A percentile compares a stretch with the other conserved stretches of the same genome.
These are phyloP conservation scores for Rhizopus microsporus DNA, from an alignment of 371 early-diverging fungal species.

Conservation along the genomic window DNA sequence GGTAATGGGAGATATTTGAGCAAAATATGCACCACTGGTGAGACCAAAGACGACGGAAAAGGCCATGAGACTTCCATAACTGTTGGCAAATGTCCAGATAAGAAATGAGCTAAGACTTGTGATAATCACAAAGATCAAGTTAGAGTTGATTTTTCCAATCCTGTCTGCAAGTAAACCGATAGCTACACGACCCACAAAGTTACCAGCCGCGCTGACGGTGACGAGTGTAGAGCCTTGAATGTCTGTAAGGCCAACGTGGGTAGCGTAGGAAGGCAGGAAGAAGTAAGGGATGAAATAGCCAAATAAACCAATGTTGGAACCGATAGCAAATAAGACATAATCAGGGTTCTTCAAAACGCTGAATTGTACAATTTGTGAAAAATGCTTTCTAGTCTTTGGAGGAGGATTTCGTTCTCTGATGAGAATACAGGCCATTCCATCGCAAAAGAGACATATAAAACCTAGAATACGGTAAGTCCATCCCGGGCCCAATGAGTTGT, in stretches of 20 bases:
- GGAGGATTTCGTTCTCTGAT: slow-evolving; percentile 38
- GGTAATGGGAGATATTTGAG: slow-evolving; percentile 41
- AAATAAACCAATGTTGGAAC: slow-evolving; percentile 44
- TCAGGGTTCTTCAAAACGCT: slow-evolving; percentile 43
- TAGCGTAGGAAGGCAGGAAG: slow-evolving; percentile 48
- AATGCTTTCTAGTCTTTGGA: slow-evolving; percentile 18
- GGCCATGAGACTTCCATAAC: slow-evolving; percentile 39
- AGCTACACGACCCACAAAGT: slow-evolving; percentile 61
- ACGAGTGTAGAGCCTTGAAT: slow-evolving; percentile 34
- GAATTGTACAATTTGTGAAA: slow-evolving; percentile 47
- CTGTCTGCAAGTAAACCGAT: slow-evolving; percentile 48
- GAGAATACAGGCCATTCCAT: slow-evolving; percentile 33
- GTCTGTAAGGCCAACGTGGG: slow-evolving; percentile 29
- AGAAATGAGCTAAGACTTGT: slow-evolving; percentile 40
- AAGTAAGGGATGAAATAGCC: slow-evolving; percentile 68
- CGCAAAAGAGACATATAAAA: slow-evolving; percentile 47
- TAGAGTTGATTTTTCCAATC: slow-evolving; percentile 48
- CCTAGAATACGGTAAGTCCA: slow-evolving; percentile 64
- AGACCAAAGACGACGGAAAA: slow-evolving; percentile 47
- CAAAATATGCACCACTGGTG: slow-evolving; percentile 43
- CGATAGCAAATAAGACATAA: slow-evolving; percentile 45
- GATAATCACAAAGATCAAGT: slow-evolving; percentile 33
- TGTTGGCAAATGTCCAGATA: slow-evolving; percentile 55
- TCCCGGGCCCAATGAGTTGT: slow-evolving; percentile 52
- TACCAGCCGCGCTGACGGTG: slow-evolving; percentile 49